These are phyloP conservation scores for Penicillium rolfsii DNA, from an alignment of 2,329 filamentous ascomycete species.

Conservation along the genomic window DNA sequence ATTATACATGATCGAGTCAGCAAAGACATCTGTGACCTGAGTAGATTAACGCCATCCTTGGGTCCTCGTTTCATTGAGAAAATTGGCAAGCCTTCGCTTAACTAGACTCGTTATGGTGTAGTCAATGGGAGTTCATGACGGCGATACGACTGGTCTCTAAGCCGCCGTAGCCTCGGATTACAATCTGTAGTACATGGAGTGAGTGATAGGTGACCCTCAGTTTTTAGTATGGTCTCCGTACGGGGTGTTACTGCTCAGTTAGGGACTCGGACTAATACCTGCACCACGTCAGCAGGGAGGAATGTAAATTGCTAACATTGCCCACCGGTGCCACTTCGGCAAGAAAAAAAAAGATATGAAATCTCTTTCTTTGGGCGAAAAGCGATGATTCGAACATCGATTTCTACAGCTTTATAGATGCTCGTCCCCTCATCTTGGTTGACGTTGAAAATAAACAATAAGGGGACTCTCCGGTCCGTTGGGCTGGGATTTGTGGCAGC, in stretches of 20 bases:
- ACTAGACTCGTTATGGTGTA: background rate
- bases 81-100: background rate
- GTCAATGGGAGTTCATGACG: too few relatives aligned
- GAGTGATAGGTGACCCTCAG: background rate
- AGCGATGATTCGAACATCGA: background rate
- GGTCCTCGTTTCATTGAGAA: background rate
- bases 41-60: background rate
- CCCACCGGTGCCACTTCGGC: background rate
- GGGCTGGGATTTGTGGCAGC: slow-evolving; percentile 26
- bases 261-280: slow-evolving; percentile 3
- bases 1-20: background rate
- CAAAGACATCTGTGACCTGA: background rate
- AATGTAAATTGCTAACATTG: background rate
- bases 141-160: background rate
- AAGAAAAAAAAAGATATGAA: slow-evolving; percentile 4
- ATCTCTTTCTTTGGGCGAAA: background rate
- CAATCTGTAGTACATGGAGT: background rate
- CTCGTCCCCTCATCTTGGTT: background rate
- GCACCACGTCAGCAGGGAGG: slow-evolving; percentile 16
- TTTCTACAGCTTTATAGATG: background rate
- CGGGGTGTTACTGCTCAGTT: background rate
- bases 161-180: background rate
- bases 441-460: slow-evolving; percentile 8
- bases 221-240: background rate
- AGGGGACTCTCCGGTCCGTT: slow-evolving; percentile 25